A percentile compares a stretch with the other conserved stretches of the same genome.
phyloP scores from a whole-genome alignment of 2,329 filamentous ascomycete species.

The Hirsutella rhossiliensis region DNA sequence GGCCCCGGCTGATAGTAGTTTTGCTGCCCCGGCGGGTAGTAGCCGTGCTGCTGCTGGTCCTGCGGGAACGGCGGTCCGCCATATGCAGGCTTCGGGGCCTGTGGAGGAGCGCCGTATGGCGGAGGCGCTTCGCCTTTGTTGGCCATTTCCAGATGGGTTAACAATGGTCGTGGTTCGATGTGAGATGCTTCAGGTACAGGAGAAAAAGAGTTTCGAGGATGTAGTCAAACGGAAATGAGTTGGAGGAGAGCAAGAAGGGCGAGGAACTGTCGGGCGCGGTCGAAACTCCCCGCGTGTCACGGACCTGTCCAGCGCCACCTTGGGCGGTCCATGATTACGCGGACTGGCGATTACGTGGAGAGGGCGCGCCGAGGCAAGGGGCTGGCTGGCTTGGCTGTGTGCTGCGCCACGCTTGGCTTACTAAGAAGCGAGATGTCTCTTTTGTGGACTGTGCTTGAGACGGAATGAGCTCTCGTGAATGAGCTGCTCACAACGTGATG shows the following conservation, averaged over 20 bases:
- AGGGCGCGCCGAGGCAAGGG: constrained; percentile 4
- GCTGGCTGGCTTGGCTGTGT: neutral
- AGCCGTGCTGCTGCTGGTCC: constrained; percentile 10
- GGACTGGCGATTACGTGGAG: constrained; percentile 12
- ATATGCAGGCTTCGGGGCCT: constrained; percentile 31
- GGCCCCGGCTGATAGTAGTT: constrained; percentile 28
- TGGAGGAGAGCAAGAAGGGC: neutral
- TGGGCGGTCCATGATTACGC: neutral
- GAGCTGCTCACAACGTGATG: no score
- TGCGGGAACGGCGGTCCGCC: constrained; percentile 21
- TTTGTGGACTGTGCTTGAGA: no score
- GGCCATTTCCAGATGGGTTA: constrained; percentile 20
- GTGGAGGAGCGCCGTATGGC: constrained; percentile 28
- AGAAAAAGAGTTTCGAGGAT: neutral
- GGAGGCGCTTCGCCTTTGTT: constrained; percentile 37
- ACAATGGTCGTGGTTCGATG: neutral
- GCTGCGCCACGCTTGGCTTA: constrained; percentile 23
- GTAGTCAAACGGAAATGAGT: neutral
- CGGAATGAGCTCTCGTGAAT: no score
- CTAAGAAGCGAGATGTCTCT: no score
- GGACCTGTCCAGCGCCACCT: constrained; percentile 1
- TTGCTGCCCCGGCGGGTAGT: constrained; percentile 17
- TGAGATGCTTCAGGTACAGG: neutral
- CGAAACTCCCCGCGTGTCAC: constrained; percentile 6
- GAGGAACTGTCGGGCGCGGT: neutral